These are phyloP conservation scores for Apiospora aurea DNA, from an alignment of 2,329 filamentous ascomycete genomes.

Conservation along the genomic window DNA sequence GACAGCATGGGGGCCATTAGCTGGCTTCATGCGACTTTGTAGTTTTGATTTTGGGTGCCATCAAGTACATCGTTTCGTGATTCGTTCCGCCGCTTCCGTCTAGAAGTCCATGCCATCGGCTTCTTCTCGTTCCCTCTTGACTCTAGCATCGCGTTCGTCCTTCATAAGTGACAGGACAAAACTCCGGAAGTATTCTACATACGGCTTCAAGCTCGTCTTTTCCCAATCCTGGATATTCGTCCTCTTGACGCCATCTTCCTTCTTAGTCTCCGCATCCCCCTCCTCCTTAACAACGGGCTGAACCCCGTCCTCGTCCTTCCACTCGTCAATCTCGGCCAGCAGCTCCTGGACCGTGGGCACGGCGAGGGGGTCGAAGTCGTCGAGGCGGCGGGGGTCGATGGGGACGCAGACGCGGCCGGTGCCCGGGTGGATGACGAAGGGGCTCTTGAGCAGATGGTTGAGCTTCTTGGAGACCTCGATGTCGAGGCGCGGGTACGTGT, in stretches of 20 bases:
- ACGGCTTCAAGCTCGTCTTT: slow-evolving; percentile 94
- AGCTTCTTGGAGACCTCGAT: slow-evolving; percentile 97
- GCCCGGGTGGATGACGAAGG: slow-evolving; percentile 94
- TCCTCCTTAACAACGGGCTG: slow-evolving; percentile 41
- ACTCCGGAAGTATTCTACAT: slow-evolving; percentile 85
- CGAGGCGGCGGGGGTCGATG: slow-evolving; percentile 77
- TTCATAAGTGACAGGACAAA: slow-evolving; percentile 83
- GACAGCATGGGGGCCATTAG: not conserved
- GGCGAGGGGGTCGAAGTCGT: slow-evolving; percentile 83
- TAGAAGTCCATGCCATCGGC: slow-evolving; percentile 61
- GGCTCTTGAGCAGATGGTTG: slow-evolving; percentile 96
- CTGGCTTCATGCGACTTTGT: not conserved
- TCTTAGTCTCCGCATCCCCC: slow-evolving; percentile 33
- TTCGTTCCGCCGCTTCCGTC: not conserved
- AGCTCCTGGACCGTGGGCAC: slow-evolving; percentile 91
- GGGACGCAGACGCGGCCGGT: slow-evolving; percentile 96
- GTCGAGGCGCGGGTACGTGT: slow-evolving; percentile 96
- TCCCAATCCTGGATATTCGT: slow-evolving; percentile 83
- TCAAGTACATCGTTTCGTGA: not conserved
- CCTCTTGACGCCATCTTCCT: slow-evolving; percentile 42
- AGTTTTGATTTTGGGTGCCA: not conserved
- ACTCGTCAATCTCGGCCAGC: slow-evolving; percentile 85
- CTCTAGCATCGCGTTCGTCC: slow-evolving; percentile 67
- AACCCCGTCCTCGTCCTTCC: slow-evolving; percentile 59
- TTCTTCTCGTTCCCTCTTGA: slow-evolving; percentile 65